Evolutionary conservation across 1,139 yeast species (phyloP), one percentile per base, ranked within the genome.

Genomic region (Scheffersomyces illinoinensis): DNA sequence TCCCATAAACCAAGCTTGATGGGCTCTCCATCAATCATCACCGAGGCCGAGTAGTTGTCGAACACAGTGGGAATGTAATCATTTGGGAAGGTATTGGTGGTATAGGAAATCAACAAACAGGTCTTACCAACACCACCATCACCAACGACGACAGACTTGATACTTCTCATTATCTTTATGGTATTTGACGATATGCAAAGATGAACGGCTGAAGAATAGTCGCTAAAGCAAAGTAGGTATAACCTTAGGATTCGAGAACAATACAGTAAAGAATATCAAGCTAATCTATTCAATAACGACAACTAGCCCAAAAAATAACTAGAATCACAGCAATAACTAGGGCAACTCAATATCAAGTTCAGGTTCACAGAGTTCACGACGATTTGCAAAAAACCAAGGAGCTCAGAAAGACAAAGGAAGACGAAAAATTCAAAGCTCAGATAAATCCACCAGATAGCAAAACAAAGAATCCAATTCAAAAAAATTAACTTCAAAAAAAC

Each of bases 121-220:
- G 97, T 92, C 74, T 92, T 92, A 73, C 98, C 98, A 54, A 93
- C 98, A 57, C 97, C 98, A 76, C 96, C 98, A 72, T 93, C 98
- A 65, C 98, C 98, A 52, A 93, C 96, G 57, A 93, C 97, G 51
- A 93, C 98, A 67, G 97, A 92, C 76, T 93, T 93, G 72, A 93
- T 91, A 63, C 97, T 89, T 81, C 95, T 89, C 97, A 92, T 90
- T 33, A 33, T 33, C 43, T 33, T 10, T 33, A 33, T 33, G 43
- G 17, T 33, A 33, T 33, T 33, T 33, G 43, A 14, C 43, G 43
- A 10, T 3, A 33, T 33, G 43, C 43, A 33, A 33, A 33, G 43
- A 33, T 14, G 43, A 10, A 33, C 5, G 17, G 10, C 4, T 33
- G 17, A 33, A 33, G 43, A 33, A 33, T 33, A 33, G 12, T 33